These are phyloP conservation scores for Candida silvatica DNA, from an alignment of 805 yeast species.

Conservation along the genomic window DNA sequence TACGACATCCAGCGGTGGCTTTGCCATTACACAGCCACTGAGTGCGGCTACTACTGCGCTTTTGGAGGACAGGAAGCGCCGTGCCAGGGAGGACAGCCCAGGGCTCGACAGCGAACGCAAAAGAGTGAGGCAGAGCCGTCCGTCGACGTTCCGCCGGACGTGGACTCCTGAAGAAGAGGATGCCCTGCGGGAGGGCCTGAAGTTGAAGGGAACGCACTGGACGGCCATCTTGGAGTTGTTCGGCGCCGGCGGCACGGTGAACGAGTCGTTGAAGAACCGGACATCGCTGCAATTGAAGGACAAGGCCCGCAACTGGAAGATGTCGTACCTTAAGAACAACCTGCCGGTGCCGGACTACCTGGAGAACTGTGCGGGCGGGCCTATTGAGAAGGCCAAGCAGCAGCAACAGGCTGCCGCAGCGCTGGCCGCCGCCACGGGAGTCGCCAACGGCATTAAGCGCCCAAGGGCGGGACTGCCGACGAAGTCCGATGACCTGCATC, in stretches of 20 bases:
- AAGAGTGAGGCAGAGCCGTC: slow-evolving; percentile 17
- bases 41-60: too few species aligned
- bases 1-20: not conserved
- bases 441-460: not conserved
- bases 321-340: slow-evolving; percentile 71
- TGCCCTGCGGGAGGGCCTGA: slow-evolving; percentile 73
- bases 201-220: slow-evolving; percentile 89
- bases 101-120: too few species aligned
- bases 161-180: slow-evolving; percentile 90
- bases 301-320: slow-evolving; percentile 93
- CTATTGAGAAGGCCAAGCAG: slow-evolving; percentile 32
- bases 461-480: not conserved
- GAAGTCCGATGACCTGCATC: too few species aligned
- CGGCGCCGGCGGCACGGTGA: slow-evolving; percentile 87
- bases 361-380: slow-evolving; percentile 75
- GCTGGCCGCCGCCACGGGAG: too few species aligned
- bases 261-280: slow-evolving; percentile 79
- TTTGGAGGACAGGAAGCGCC: too few species aligned
- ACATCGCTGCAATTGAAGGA: slow-evolving; percentile 91
- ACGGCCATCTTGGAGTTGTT: slow-evolving; percentile 79
- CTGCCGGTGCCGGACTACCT: slow-evolving; percentile 74
- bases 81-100: too few species aligned
- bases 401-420: not conserved
- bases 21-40: not conserved
- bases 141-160: slow-evolving; percentile 42